Base-by-base conservation (phyloP, 2,329 filamentous ascomycete species). In the Coniella vitis region DNA sequence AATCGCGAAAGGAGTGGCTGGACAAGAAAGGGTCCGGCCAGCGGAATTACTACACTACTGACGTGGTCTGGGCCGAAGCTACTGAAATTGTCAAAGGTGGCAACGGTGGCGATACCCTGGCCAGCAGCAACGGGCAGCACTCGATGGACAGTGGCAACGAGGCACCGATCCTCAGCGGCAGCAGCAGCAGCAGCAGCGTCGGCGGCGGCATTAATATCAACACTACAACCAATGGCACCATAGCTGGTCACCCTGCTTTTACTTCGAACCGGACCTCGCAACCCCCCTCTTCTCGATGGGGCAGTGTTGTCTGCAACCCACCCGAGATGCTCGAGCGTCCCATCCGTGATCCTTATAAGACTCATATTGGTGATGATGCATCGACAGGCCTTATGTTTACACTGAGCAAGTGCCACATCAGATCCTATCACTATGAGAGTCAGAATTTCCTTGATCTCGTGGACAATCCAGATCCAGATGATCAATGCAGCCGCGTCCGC, bases 1-100 rank as follows among this genome's bases (percentile, higher is more conserved):
- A 90, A 62, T 77, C 76, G 25, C 74, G 86, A 13, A 81, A 80
- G 22, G 86, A 90, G 61, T 89, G 83, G 80, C 70, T 70, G 7
- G 54, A 55, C 0, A 62, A 63, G 25, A 69, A 71, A 19, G 82
- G 79, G 49, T 74, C 73, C 20, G 80, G 80, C 49, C 71, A 74
- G 36, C 74, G 85, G 21, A 86, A 78, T 0, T 87, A 83, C 58
- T 90, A 90, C 61, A 78, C 69, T 10, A 77, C 73, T 12, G 63
- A 70, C 14, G 66, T 83, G n/a, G 50, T 58, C 2, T 80, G 79
- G 54, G 60, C 61, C 10, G 5, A 29, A 2, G 45, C 40, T 9
- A 8, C 12, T 14, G 20, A 31, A 9, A 17, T 17, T 12, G 37
- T 29, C n/a, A 13, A 25, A 12, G 14, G 25, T 4, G 35, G 41